These are phyloP conservation scores for Cytospora mali DNA, from an alignment of 2,329 filamentous ascomycete genomes.

Conservation along the genomic window DNA sequence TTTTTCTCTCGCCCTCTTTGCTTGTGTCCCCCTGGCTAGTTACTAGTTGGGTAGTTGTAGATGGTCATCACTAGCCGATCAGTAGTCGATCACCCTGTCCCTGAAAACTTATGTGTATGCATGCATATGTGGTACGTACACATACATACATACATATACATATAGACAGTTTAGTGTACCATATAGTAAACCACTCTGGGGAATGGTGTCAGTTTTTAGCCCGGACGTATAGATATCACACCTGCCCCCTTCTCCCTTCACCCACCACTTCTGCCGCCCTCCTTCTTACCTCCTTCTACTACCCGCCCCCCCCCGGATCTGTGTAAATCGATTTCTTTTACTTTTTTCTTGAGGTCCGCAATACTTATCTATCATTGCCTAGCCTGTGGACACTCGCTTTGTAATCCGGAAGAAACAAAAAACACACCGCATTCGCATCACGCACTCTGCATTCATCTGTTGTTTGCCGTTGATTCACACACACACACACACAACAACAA, in stretches of 20 bases:
- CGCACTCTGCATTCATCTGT: background rate
- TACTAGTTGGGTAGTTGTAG: too few species aligned
- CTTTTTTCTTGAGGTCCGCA: background rate
- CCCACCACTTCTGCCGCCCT: slow-evolving; percentile 7
- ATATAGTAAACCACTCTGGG: slow-evolving; percentile 8
- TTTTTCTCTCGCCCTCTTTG: too few species aligned
- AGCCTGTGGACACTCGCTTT: slow-evolving; percentile 23
- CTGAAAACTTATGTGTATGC: slow-evolving; percentile 1
- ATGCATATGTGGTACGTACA: background rate
- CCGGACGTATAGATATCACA: slow-evolving; percentile 22
- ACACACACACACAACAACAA: too few species aligned
- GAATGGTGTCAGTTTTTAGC: slow-evolving; percentile 12
- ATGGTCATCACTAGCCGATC: too few species aligned
- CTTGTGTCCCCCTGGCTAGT: too few species aligned
- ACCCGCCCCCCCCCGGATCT: background rate
- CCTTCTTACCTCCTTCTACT: background rate
- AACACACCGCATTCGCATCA: slow-evolving; percentile 1
- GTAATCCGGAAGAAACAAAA: slow-evolving; percentile 17
- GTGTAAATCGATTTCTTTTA: background rate
- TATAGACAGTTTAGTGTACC: too few species aligned
- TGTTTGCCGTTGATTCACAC: slow-evolving; percentile 13
- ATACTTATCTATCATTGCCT: slow-evolving; percentile 2
- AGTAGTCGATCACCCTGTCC: too few species aligned
- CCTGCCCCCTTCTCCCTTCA: slow-evolving; percentile 4
- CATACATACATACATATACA: background rate